These are phyloP conservation scores for Eucalyptus tenuipes DNA, from an alignment of 345 rosid genomes.

Conservation along the genomic window DNA sequence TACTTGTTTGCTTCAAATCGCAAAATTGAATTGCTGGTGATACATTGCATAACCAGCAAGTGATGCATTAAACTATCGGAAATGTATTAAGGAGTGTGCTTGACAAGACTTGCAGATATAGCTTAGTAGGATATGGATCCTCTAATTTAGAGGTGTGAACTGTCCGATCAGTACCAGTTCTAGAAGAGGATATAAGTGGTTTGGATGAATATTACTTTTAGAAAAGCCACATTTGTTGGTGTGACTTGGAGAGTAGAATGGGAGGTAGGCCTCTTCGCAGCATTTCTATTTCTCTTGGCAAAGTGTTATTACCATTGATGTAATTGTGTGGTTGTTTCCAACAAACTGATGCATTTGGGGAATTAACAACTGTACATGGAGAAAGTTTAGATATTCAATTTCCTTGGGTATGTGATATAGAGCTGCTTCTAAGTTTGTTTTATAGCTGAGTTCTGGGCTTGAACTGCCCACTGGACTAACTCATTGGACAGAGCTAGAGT, in stretches of 20 bases:
- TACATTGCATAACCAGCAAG: background rate
- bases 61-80: background rate
- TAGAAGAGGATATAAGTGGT: background rate
- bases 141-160: background rate
- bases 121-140: background rate
- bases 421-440: background rate
- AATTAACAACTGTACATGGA: background rate
- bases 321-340: background rate
- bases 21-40: background rate
- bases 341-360: background rate
- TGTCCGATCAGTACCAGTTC: background rate
- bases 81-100: background rate
- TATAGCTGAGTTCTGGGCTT: background rate
- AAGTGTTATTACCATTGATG: background rate
- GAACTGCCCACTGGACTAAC: background rate
- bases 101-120: background rate
- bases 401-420: background rate
- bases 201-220: background rate
- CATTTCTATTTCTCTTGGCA: background rate
- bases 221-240: background rate
- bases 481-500: background rate
- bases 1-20: background rate
- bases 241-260: background rate
- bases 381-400: background rate
- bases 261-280: background rate